A percentile compares a stretch with the other conserved stretches of the same genome.
These are phyloP conservation scores for Torulaspora gathmanii DNA, from an alignment of 805 yeast genomes.

Conservation along the genomic window DNA sequence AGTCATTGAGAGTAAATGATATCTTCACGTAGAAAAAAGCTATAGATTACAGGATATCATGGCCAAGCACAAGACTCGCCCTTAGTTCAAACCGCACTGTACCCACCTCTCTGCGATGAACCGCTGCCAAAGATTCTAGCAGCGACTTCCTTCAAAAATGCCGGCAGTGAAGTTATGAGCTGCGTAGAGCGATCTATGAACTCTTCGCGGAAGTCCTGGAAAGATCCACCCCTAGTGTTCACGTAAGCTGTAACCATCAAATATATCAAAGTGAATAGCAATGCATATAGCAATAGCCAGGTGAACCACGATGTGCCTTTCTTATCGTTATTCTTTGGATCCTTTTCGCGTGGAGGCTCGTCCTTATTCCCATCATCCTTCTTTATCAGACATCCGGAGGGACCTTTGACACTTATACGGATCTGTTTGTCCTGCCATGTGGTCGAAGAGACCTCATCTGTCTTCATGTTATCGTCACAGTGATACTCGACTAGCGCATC, in stretches of 20 bases:
- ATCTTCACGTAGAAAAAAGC: background rate
- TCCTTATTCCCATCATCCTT: conserved; percentile 25
- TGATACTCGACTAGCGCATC: conserved; percentile 45
- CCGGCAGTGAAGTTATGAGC: conserved; percentile 55
- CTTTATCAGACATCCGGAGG: conserved; percentile 41
- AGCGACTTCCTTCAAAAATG: conserved; percentile 61
- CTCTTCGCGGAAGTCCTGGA: conserved; percentile 69
- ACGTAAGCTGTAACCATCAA: conserved; percentile 67
- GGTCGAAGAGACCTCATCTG: conserved; percentile 24
- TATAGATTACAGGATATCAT: conserved; percentile 1
- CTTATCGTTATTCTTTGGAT: conserved; percentile 28
- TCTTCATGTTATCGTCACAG: conserved; percentile 43
- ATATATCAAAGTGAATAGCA: conserved; percentile 71
- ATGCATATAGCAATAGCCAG: conserved; percentile 67
- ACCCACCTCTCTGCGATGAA: conserved; percentile 66
- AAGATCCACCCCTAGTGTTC: conserved; percentile 61
- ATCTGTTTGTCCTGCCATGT: conserved; percentile 29
- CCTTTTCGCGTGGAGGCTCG: conserved; percentile 19
- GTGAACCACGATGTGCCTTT: conserved; percentile 46
- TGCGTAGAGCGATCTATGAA: conserved; percentile 64
- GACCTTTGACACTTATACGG: conserved; percentile 37
- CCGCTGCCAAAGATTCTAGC: conserved; percentile 58
- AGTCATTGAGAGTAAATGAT: conserved; percentile 26
- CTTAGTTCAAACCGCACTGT: conserved; percentile 65
- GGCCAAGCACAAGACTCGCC: background rate